Percentiles rank a stretch among this genome's conserved stretches.
phyloP scores from a whole-genome alignment of 148 eudicot genomes.

The Simmondsia chinensis region DNA sequence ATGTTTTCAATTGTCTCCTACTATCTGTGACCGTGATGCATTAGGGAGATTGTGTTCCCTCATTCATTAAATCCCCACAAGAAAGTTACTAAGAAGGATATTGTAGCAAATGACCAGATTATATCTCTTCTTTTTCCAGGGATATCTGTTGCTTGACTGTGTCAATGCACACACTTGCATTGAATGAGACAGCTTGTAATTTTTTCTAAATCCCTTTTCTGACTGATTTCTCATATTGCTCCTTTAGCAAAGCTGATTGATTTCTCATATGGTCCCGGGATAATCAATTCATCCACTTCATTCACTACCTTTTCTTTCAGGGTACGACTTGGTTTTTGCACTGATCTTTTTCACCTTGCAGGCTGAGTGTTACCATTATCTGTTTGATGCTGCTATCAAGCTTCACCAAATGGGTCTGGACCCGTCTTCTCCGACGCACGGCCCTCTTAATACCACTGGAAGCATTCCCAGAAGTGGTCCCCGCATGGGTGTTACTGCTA shows the following conservation, averaged over 20 bases:
- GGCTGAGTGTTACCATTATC: constrained; percentile 95
- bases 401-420: constrained; percentile 79
- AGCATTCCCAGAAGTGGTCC: constrained; percentile 22
- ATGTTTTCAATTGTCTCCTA: no score
- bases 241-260: background rate
- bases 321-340: no score
- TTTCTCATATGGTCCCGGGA: background rate
- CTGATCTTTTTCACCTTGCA: constrained; percentile 21
- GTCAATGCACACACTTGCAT: no score
- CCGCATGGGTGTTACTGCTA: constrained; percentile 7
- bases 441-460: constrained; percentile 34
- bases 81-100: no score
- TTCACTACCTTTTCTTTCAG: no score
- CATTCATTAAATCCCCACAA: no score
- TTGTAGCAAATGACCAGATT: no score
- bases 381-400: constrained; percentile 91
- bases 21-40: no score
- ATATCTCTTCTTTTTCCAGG: no score
- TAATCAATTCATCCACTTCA: background rate
- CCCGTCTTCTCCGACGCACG: constrained; percentile 76
- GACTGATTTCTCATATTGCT: background rate
- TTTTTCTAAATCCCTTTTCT: background rate
- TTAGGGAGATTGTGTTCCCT: no score
- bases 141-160: no score
- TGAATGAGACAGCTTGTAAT: no score